A percentile compares a stretch with the other conserved stretches of the same genome.
Conservation (phyloP, 331 rosid genomes). For the Malus hybrid region DNA sequence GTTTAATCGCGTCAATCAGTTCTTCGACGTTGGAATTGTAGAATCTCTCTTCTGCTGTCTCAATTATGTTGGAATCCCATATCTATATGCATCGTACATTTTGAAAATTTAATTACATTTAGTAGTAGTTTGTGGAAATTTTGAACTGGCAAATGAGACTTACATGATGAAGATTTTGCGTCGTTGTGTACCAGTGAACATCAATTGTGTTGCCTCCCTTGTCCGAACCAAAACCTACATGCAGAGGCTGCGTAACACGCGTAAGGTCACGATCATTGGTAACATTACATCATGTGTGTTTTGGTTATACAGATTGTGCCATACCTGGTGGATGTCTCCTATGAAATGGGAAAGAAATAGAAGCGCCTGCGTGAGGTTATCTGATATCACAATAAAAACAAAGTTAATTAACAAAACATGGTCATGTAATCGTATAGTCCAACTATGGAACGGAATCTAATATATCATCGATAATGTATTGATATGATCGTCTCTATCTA, state of each 20-base stretch:
- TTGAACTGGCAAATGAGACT: neutral
- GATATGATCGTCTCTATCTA: too few species aligned
- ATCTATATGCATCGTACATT: slow-evolving; percentile 21
- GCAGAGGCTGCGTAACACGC: slow-evolving; percentile 57
- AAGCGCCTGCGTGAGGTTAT: slow-evolving; percentile 79
- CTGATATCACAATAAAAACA: slow-evolving; percentile 16
- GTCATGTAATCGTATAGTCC: neutral
- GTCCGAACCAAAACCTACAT: slow-evolving; percentile 73
- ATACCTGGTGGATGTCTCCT: slow-evolving; percentile 91
- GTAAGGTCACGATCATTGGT: neutral
- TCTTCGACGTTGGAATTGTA: slow-evolving; percentile 30
- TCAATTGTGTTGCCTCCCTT: slow-evolving; percentile 62
- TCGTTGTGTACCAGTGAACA: slow-evolving; percentile 66
- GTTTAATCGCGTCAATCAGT: slow-evolving; percentile 43
- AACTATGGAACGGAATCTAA: too few species aligned
- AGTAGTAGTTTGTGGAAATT: neutral
- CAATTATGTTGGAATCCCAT: slow-evolving; percentile 70
- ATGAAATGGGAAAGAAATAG: slow-evolving; percentile 69
- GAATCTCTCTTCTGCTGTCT: slow-evolving; percentile 55
- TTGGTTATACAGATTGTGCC: neutral
- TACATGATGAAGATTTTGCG: slow-evolving; percentile 84
- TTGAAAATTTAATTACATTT: neutral
- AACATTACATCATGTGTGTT: neutral
- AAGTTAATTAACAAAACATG: slow-evolving; percentile 1
- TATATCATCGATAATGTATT: neutral